Evolutionary conservation across 2,329 filamentous ascomycete species (phyloP), one percentile per base, ranked within the genome.

Genomic region (Chaetomiaceae sp.): DNA sequence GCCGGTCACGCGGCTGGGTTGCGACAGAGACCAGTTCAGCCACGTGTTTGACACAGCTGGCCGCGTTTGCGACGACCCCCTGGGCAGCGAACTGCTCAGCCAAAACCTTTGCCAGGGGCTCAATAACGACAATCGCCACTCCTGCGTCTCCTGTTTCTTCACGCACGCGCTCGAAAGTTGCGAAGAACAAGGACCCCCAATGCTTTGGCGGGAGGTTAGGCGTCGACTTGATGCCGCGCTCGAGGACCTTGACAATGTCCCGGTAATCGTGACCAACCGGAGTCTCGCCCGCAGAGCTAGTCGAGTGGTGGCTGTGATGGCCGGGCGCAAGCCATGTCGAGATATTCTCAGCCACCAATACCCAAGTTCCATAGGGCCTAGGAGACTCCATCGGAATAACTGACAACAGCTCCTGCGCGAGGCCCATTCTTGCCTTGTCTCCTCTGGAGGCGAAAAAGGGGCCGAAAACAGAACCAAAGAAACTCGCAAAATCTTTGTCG

Each of bases 211-310:
- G 75, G 7, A 82, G 67, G 16, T 72, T 72, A 0, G 76, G 75
- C 2, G 75, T 75, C 20, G 72, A 70, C 27, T 68, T 67, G 43
- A 87, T 66, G 16, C 87, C 83, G 59, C 77, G 72, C 61, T 85
- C 78, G 3, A 95, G 74, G 30, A 95, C 78, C 16, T 79, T 84
- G 14, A 85, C 76, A 21, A 87, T 72, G 47, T 86, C 81, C 8
- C 86, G 83, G 58, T 89, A 90, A 51, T 89, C 84, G 10, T 82
- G 80, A 13, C 86, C 81, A 49, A 85, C 66, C 32, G 81, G 72
- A 53, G 75, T 68, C 8, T 76, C 73, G 29, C 61, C 66, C 8
- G 62, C 62, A 13, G 71, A 77, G 59, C 67, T 70, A 44, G 65
- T 71, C 16, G 67, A 71, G 30, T 67, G 69, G 48, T 65, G 57